Conservation (phyloP, 176 grass and related monocot genomes). For the Poa pratensis region DNA sequence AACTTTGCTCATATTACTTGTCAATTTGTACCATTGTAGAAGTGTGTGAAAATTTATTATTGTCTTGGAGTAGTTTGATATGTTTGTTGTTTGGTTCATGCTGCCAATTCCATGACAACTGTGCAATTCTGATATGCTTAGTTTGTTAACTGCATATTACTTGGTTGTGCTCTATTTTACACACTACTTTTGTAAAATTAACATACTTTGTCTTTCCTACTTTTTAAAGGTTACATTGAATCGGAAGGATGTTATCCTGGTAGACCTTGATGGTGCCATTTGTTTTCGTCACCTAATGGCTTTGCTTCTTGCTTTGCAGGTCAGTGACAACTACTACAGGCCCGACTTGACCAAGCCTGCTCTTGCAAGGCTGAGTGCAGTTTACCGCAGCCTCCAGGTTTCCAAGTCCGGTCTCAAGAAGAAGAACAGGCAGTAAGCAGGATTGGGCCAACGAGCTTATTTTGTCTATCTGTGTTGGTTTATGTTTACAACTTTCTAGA, state of each 20-base stretch:
- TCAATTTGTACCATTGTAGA: no score
- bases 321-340: conserved; percentile 79
- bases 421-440: conserved; percentile 71
- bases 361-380: conserved; percentile 63
- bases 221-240: neutral
- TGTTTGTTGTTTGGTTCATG: neutral
- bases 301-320: conserved; percentile 44
- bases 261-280: no score
- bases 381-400: conserved; percentile 82
- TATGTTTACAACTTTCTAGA: conserved; percentile 25
- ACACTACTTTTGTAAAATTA: neutral
- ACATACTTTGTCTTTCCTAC: neutral
- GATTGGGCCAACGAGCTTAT: neutral
- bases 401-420: conserved; percentile 88
- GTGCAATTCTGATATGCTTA: neutral
- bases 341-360: conserved; percentile 78
- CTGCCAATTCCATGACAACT: neutral
- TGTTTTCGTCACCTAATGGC: neutral
- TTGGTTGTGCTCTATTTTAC: neutral
- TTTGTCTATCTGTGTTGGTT: conserved; percentile 14
- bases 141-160: neutral
- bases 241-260: neutral
- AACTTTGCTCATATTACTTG: neutral
- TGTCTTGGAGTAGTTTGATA: neutral
- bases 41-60: neutral